Percentiles rank a stretch among this genome's conserved stretches.
Conservation (phyloP, 2,329 filamentous ascomycete species). For the Gaeumannomyces tritici region DNA sequence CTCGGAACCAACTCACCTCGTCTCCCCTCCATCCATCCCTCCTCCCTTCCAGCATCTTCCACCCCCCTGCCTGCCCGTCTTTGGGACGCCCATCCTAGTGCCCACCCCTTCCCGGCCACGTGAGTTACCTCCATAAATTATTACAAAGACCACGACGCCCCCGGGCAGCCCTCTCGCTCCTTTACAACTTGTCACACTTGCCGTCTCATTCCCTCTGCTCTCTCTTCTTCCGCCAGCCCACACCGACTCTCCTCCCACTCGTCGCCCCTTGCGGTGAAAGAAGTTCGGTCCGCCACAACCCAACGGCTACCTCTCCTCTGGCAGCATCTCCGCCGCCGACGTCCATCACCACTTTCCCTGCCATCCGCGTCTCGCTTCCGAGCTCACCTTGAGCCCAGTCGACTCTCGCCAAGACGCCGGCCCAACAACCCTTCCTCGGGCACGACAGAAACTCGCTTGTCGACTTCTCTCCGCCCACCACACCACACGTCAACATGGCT, state of each 20-base stretch:
- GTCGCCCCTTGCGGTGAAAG: neutral
- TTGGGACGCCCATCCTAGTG: neutral
- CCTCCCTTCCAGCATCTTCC: neutral
- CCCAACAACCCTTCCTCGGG: neutral
- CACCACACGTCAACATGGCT: neutral
- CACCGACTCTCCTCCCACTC: neutral
- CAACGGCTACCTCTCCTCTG: neutral
- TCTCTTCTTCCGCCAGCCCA: neutral
- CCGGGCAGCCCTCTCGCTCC: neutral
- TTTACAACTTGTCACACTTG: neutral
- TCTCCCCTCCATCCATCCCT: neutral
- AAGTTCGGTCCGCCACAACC: neutral
- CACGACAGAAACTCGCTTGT: neutral
- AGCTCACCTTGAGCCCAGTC: too few species aligned
- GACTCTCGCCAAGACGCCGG: neutral
- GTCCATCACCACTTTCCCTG: neutral
- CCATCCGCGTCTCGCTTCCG: neutral
- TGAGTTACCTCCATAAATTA: neutral
- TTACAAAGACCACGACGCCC: neutral
- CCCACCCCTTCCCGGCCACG: neutral
- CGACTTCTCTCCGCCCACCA: neutral
- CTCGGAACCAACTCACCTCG: neutral
- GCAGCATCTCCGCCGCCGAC: neutral
- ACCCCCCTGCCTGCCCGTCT: neutral
- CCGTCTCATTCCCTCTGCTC: neutral